These are phyloP conservation scores for Pilobolus umbonatus DNA, from an alignment of 192 early-diverging fungal genomes.

Conservation along the genomic window DNA sequence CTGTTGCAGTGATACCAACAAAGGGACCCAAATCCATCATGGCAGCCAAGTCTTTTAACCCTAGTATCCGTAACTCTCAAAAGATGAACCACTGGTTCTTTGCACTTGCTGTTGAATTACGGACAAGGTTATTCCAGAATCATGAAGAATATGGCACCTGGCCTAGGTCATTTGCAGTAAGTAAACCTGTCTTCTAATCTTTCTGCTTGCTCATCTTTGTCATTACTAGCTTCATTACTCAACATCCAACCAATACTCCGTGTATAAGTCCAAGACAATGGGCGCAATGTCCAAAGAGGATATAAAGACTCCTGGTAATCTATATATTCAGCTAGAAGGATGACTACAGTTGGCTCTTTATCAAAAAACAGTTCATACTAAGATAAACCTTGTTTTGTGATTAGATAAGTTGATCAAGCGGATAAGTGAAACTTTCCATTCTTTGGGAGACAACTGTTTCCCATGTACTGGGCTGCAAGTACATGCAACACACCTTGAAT, in stretches of 20 bases:
- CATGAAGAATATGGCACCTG: constrained; percentile 43
- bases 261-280: not conserved
- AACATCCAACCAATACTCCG: not conserved
- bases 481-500: not conserved
- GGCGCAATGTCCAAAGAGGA: constrained; percentile 6
- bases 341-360: too few species aligned
- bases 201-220: too few species aligned
- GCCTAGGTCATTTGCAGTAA: constrained; percentile 48
- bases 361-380: not conserved
- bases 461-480: too few species aligned
- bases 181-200: too few species aligned
- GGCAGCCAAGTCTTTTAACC: constrained; percentile 39
- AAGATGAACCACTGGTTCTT: constrained; percentile 46
- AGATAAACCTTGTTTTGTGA: not conserved
- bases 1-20: constrained; percentile 17
- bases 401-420: not conserved
- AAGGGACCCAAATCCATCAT: constrained; percentile 42
- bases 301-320: constrained; percentile 1
- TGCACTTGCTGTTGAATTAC: constrained; percentile 50
- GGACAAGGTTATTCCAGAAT: constrained; percentile 44
- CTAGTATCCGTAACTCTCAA: constrained; percentile 20
- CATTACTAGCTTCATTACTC: not conserved
- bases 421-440: too few species aligned
- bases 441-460: too few species aligned
- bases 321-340: too few species aligned